phyloP scores from a whole-genome alignment of 2,329 filamentous ascomycete genomes.

The Claviceps monticola region DNA sequence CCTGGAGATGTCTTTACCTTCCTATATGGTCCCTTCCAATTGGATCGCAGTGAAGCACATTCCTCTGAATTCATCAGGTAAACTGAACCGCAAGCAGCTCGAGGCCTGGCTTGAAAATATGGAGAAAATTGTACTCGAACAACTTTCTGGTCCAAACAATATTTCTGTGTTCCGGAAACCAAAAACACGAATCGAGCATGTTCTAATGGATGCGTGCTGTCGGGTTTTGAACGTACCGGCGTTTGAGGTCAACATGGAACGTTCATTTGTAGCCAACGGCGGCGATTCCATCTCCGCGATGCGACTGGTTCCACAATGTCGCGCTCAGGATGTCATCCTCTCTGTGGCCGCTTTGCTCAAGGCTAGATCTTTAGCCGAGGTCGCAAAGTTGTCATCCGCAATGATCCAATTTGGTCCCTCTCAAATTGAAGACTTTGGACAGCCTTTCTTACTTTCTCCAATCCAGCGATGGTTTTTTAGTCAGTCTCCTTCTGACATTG shows the following conservation, averaged over 20 bases:
- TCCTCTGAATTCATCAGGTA: constrained; percentile 8
- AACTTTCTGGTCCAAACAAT: background rate
- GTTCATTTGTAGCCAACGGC: constrained; percentile 25
- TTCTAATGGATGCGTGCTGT: constrained; percentile 20
- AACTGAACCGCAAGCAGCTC: constrained; percentile 7
- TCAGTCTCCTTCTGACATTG: background rate
- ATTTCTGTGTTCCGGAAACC: background rate
- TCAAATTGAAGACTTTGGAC: constrained; percentile 1
- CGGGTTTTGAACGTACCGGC: constrained; percentile 24
- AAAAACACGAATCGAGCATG: constrained; percentile 1
- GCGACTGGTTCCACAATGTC: constrained; percentile 24
- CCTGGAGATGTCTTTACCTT: constrained; percentile 6
- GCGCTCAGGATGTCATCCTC: constrained; percentile 16
- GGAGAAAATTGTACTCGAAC: background rate
- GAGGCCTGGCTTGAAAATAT: constrained; percentile 1
- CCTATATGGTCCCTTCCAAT: constrained; percentile 10
- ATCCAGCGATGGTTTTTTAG: constrained; percentile 6
- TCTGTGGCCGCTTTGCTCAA: constrained; percentile 11
- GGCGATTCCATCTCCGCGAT: constrained; percentile 33
- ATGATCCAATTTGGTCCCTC: background rate
- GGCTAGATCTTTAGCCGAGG: constrained; percentile 1
- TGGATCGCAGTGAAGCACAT: constrained; percentile 8
- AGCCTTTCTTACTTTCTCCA: constrained; percentile 1
- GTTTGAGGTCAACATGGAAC: constrained; percentile 15
- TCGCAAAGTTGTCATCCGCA: background rate